Evolutionary conservation across 345 rosid genomes (phyloP).

Genomic region (Turritis glabra): DNA sequence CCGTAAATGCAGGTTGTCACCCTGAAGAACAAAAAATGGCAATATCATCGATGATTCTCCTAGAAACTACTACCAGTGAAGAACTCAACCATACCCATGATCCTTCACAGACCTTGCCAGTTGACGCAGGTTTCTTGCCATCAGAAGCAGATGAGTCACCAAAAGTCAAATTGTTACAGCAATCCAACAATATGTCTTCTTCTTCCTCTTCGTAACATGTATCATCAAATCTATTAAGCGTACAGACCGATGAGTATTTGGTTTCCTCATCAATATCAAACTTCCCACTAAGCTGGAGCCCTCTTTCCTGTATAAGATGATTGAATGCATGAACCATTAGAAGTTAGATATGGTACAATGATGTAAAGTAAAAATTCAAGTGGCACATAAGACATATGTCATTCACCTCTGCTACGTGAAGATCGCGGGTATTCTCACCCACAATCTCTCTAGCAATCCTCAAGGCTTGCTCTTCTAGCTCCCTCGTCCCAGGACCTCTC

Average conservation of each 20-base stretch:
- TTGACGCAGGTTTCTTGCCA: constrained; percentile 38
- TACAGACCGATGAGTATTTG: constrained; percentile 74
- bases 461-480: constrained; percentile 72
- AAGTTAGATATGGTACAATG: neutral
- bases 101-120: constrained; percentile 48
- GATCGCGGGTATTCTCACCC: constrained; percentile 83
- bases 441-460: constrained; percentile 95
- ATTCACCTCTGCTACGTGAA: constrained; percentile 93
- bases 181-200: constrained; percentile 68
- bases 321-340: constrained; percentile 17
- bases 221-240: constrained; percentile 59
- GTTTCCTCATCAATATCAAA: constrained; percentile 82
- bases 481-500: constrained; percentile 72
- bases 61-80: constrained; percentile 25
- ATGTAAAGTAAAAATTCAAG: neutral
- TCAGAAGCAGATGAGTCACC: constrained; percentile 53
- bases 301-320: constrained; percentile 73
- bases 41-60: constrained; percentile 24
- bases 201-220: constrained; percentile 67
- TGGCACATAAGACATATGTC: constrained; percentile 28
- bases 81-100: constrained; percentile 40
- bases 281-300: constrained; percentile 60
- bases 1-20: constrained; percentile 50
- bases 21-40: constrained; percentile 49
- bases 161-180: constrained; percentile 62